Evolutionary conservation across 2,329 filamentous ascomycete genomes (phyloP).

Genomic region (Penicillium sp.): DNA sequence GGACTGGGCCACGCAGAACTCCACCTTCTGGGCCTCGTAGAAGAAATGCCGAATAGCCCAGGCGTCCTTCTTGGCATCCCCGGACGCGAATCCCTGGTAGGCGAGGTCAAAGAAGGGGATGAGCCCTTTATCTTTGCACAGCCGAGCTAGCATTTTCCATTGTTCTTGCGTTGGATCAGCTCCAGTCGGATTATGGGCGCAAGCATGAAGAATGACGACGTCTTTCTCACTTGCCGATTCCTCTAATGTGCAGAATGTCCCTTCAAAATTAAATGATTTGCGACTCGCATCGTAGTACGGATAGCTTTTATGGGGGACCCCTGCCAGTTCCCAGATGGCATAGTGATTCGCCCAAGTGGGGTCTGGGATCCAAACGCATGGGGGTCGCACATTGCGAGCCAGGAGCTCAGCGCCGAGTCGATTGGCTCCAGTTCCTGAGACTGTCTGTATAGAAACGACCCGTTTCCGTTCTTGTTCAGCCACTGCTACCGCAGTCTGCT

Average conservation of each 20-base stretch:
- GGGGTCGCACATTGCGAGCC: slow-evolving; percentile 68
- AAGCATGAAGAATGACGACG: slow-evolving; percentile 64
- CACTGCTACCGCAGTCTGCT: slow-evolving; percentile 8
- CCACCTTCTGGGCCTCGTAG: slow-evolving; percentile 40
- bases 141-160: slow-evolving; percentile 74
- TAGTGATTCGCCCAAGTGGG: slow-evolving; percentile 97
- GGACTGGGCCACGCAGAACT: slow-evolving; percentile 20
- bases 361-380: slow-evolving; percentile 80
- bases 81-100: slow-evolving; percentile 95
- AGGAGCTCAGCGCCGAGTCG: slow-evolving; percentile 89
- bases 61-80: slow-evolving; percentile 75
- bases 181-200: slow-evolving; percentile 88
- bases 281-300: slow-evolving; percentile 75
- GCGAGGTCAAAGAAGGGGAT: slow-evolving; percentile 97
- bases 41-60: slow-evolving; percentile 87
- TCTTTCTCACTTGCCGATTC: slow-evolving; percentile 74
- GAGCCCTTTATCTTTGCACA: slow-evolving; percentile 73
- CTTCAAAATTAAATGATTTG: slow-evolving; percentile 37
- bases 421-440: slow-evolving; percentile 90
- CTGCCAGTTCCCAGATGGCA: slow-evolving; percentile 74
- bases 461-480: slow-evolving; percentile 33
- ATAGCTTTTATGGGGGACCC: slow-evolving; percentile 74
- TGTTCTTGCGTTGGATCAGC: slow-evolving; percentile 81
- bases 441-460: slow-evolving; percentile 75
- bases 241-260: slow-evolving; percentile 74